Evolutionary conservation across 1,284 basidiomycete genomes (phyloP), one percentile per base, ranked within the genome.

Genomic region (Apiotrichum domesticum): DNA sequence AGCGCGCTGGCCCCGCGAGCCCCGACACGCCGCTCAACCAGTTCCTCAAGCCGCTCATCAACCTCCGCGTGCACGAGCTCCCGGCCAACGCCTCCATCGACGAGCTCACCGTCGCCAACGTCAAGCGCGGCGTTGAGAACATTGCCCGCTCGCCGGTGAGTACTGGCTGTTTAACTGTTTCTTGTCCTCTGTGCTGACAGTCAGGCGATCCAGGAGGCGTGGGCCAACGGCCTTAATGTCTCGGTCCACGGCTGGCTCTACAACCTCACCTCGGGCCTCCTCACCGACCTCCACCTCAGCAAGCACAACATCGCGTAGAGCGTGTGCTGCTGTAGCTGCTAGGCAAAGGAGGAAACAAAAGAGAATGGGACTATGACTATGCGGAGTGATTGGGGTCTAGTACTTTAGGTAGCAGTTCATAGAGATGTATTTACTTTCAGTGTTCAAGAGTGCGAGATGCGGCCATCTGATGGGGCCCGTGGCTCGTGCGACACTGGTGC

Each of bases 201-300:
- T 56, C 29, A 83, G 39, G 81, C 85, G 3, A 81, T 97, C 54
- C 71, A 77, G 64, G 72, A 81, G 53, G 88, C 87, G 43, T 95
- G 91, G 91, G 80, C 78, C 35, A 71, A 79, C 52, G 82, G 82
- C 35, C 85, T 83, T 73, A 64, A 70, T 11, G 78, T 92, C 44
- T 82, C 79, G 72, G 83, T 93, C 8, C 89, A 94, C 67, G 90
- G 90, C 4, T 90, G 87, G 87, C 51, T 93, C 42, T 93, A 90
- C 72, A 84, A 90, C 54, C 73, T 93, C 56, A 82, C 79, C 52
- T 82, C 79, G 9, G 91, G 90, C 8, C 78, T 77, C 53, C 75
- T 94, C 73, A 79, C 79, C 64, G 90, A 94, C 67, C 77, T 94
- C 56, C 80, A 79, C n/a, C 73, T 88, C 29, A 54, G 37, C 51